Evolutionary conservation across 306 rosid species (phyloP), one percentile per base, ranked within the genome.

Genomic region (Acmispon strigosus): DNA sequence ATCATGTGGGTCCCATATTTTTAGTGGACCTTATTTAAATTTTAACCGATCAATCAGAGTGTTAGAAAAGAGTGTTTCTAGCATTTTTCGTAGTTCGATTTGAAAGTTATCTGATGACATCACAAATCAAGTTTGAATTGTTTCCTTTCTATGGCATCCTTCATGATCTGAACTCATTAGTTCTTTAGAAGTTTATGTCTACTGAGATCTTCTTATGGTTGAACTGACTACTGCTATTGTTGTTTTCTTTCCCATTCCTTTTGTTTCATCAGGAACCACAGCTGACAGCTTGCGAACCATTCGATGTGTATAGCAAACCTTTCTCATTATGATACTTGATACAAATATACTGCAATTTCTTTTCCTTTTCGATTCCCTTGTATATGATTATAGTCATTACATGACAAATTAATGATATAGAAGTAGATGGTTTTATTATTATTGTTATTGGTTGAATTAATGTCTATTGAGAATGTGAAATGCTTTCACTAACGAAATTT

Each of bases 221-320:
- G 32, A 51, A 37, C 78, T 59, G 66, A 83, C 73, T 59, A 59
- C 9, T 70, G 80, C 76, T 72, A 52, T 70, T 29, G 13, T 32
- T 67, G n/a, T 42, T 58, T 49, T 44, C 43, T 27, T 63, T 19
- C 54, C 17, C 8, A 44, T 53, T 17, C 48, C 9, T 32, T 78
- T 78, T 81, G 62, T 73, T 82, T 74, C 58, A n/a, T 75, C 96
- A 94, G 97, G 99, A 90, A 70, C 99, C 99, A 19, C 99, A 94
- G 50, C 74, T 94, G 69, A 91, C 99, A 11, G 62, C 97, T 44
- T 81, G 86, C 16, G 86, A 94, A 75, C 76, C 87, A 27, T 91
- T 94, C 19, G 97, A 94, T 74, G 96, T 91, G 61, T 84, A 91
- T 68, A 42, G 84, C 7, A 91, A 78, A 83, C 91, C 97, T 54